Percentiles rank a stretch among this genome's conserved stretches.
phyloP scores from a whole-genome alignment of 1,284 basidiomycete genomes.

The Marasmius sp. region DNA sequence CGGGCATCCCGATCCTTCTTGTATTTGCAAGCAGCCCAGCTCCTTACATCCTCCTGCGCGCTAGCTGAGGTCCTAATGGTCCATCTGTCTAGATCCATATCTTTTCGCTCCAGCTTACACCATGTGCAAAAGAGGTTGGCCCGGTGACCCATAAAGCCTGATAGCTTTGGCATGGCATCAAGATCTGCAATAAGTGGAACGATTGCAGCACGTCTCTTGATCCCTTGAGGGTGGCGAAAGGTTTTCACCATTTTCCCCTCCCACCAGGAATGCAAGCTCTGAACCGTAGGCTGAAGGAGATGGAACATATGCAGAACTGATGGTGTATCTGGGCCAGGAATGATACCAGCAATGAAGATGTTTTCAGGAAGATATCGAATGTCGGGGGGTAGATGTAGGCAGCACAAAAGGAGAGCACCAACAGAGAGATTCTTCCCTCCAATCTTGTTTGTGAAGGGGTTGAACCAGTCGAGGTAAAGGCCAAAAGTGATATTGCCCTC shows the following conservation, averaged over 20 bases:
- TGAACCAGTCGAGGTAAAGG: constrained; percentile 38
- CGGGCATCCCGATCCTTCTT: background rate
- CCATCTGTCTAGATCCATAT: constrained; percentile 2
- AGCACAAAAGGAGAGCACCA: constrained; percentile 1
- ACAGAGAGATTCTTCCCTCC: constrained; percentile 24
- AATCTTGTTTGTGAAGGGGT: constrained; percentile 24
- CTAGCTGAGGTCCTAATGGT: background rate
- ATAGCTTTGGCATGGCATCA: constrained; percentile 13
- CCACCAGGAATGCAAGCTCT: constrained; percentile 1
- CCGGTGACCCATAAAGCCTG: constrained; percentile 9
- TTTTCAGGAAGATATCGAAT: constrained; percentile 17
- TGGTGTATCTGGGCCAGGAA: constrained; percentile 15
- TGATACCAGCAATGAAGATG: constrained; percentile 16
- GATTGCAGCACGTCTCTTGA: constrained; percentile 1
- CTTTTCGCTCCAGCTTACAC: constrained; percentile 6
- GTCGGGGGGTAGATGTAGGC: constrained; percentile 6
- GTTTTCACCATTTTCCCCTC: background rate
- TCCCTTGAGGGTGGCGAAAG: background rate
- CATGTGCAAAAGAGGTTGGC: constrained; percentile 15
- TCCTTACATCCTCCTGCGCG: background rate
- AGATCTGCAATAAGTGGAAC: constrained; percentile 17
- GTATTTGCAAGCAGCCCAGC: background rate
- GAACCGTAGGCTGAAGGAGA: constrained; percentile 11
- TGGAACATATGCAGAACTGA: constrained; percentile 10
- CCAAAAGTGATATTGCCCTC: constrained; percentile 28